Base-by-base conservation (phyloP, 1,284 basidiomycete species). In the Sphagnurus paluster region DNA sequence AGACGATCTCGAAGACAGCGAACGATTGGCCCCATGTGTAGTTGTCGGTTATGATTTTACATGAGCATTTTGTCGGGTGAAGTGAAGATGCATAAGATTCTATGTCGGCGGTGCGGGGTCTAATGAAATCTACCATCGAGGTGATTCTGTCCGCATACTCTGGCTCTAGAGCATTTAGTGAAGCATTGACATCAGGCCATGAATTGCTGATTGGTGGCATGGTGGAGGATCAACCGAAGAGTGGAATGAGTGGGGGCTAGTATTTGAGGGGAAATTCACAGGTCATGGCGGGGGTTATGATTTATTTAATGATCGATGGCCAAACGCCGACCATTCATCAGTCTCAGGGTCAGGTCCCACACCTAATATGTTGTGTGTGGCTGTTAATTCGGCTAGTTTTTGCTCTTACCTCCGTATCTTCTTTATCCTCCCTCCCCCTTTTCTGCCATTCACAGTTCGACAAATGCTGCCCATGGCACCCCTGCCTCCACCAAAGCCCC, bases 1-100 rank as follows among this genome's bases (percentile, higher is more conserved):
- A 70, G 19, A 61, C 50, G 44, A 68, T 48, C 53, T 70, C 68
- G 39, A 62, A 68, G 13, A 70, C 68, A 20, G 61, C 50, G 50
- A 70, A 70, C 2, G 67, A 68, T 50, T 68, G 67, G 2, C 68
- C 68, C 68, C 68, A 70, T 21, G 68, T 70, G 43, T 64, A 67
- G 19, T 60, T 55, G 29, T 67, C 62, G 36, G 54, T 37, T 29
- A 65, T 36, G 39, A 68, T 57, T 28, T 47, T 47, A 44, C 63
- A 68, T 6, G 59, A 53, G 17, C 52, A 53, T 34, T 44, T 50
- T 32, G 49, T 53, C 6, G 65, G 65, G 44, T 69, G 68, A 19
- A 66, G 48, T 6, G 61, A 64, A 5, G 63, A 57, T 14, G 63
- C 66, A 45, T 62, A 68, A 6, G 53, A 49, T 47, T 65, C 63